Conservation (phyloP, 2,329 filamentous ascomycete genomes). For the Dissoconium aciculare region DNA sequence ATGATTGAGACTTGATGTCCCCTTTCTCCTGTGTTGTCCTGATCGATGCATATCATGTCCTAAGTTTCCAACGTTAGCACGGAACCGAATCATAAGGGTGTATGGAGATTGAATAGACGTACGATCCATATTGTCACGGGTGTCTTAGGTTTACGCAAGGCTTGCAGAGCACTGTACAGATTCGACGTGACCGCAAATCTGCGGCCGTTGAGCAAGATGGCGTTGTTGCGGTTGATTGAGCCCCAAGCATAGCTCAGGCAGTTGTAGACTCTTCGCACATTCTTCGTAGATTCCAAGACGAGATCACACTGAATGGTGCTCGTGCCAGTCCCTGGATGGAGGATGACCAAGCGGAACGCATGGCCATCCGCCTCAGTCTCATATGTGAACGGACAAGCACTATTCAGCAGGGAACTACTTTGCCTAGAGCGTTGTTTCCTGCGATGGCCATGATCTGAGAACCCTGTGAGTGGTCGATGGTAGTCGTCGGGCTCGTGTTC, state of each 20-base stretch:
- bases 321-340: conserved; percentile 14
- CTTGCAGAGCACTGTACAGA: conserved; percentile 13
- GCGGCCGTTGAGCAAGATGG: conserved; percentile 19
- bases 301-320: conserved; percentile 13
- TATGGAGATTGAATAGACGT: conserved; percentile 1
- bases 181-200: conserved; percentile 19
- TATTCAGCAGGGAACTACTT: conserved; percentile 9
- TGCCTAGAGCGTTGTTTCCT: conserved; percentile 11
- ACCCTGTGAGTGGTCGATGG: conserved; percentile 11
- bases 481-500: conserved; percentile 10
- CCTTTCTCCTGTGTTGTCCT: conserved; percentile 20
- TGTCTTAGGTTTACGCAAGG: conserved; percentile 15
- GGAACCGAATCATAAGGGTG: conserved; percentile 5
- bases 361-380: conserved; percentile 16
- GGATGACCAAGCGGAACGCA: conserved; percentile 15
- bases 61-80: conserved; percentile 13
- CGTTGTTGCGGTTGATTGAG: conserved; percentile 12
- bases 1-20: conserved; percentile 24
- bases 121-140: conserved; percentile 7
- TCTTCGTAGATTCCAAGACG: conserved; percentile 14
- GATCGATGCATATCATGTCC: conserved; percentile 24
- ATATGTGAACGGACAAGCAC: conserved; percentile 12
- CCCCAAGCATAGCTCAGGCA: conserved; percentile 21
- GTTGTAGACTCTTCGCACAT: conserved; percentile 11
- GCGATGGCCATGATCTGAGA: conserved; percentile 10